Conservation (phyloP, 176 grass and related monocot species). For the Paspalum vaginatum region DNA sequence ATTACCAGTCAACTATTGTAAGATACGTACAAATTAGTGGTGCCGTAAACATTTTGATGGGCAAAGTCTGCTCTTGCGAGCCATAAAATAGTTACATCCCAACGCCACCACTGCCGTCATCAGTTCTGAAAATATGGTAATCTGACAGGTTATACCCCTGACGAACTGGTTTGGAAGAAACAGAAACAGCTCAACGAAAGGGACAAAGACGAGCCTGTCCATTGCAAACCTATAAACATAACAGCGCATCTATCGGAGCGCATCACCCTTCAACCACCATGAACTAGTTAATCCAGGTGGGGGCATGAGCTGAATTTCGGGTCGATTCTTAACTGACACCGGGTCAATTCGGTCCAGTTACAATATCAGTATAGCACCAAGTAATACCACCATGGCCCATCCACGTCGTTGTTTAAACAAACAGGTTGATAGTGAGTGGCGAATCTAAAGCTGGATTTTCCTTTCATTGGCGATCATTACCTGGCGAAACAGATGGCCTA, state of each 20-base stretch:
- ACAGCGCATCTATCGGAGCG: slow-evolving; percentile 1
- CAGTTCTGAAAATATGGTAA: neutral
- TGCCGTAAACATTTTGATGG: neutral
- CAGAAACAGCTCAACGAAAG: slow-evolving; percentile 23
- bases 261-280: slow-evolving; percentile 14
- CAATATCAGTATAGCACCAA: slow-evolving; percentile 17
- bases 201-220: neutral
- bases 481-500: slow-evolving; percentile 26
- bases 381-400: slow-evolving; percentile 21
- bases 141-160: neutral
- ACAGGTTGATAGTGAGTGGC: slow-evolving; percentile 26
- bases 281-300: slow-evolving; percentile 27
- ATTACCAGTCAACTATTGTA: too few relatives aligned
- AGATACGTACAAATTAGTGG: neutral
- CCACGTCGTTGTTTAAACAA: slow-evolving; percentile 22
- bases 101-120: neutral
- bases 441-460: slow-evolving; percentile 45
- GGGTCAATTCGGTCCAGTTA: slow-evolving; percentile 6
- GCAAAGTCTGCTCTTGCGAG: neutral
- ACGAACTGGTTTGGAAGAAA: neutral
- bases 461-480: slow-evolving; percentile 18
- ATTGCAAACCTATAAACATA: slow-evolving; percentile 23
- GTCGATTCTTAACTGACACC: neutral
- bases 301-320: neutral
- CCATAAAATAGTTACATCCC: neutral